These are phyloP conservation scores for Solanum chiquidenum DNA, from an alignment of 257 asterid genomes.

Conservation along the genomic window DNA sequence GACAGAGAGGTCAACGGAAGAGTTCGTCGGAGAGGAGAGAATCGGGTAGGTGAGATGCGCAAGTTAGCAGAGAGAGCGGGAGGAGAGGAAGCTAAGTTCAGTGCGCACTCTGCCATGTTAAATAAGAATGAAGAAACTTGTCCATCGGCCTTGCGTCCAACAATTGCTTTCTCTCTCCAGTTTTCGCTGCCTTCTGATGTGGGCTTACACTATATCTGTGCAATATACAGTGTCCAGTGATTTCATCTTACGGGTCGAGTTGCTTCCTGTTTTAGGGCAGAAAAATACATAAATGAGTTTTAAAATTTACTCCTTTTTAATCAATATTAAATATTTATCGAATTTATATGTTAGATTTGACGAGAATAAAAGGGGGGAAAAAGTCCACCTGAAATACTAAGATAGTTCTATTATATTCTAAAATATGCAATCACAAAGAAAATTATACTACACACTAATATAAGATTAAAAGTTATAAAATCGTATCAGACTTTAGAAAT, in stretches of 20 bases:
- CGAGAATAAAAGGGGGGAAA: no score
- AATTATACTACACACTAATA: background rate
- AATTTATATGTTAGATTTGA: background rate
- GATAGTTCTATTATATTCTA: background rate
- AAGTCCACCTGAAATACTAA: background rate
- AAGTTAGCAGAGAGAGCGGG: slow-evolving; percentile 14
- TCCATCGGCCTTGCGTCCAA: no score
- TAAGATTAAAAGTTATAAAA: background rate
- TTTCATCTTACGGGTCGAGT: background rate
- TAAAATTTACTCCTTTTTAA: no score
- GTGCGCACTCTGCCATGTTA: background rate
- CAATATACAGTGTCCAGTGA: background rate
- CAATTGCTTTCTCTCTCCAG: no score
- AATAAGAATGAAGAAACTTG: no score
- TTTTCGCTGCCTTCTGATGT: no score
- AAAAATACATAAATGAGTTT: background rate
- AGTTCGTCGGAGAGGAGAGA: slow-evolving; percentile 15
- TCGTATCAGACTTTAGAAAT: no score
- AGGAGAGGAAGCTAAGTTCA: slow-evolving; percentile 27
- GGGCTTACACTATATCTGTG: background rate
- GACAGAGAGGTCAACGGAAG: slow-evolving; percentile 13
- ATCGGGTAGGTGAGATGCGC: slow-evolving; percentile 4
- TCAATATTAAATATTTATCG: background rate
- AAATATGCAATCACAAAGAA: background rate
- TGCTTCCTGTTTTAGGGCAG: background rate